Percentiles rank a stretch among this genome's conserved stretches.
Evolutionary conservation across 106 monocot species (phyloP).

Genomic region (Alisma plantagoaquatica): DNA sequence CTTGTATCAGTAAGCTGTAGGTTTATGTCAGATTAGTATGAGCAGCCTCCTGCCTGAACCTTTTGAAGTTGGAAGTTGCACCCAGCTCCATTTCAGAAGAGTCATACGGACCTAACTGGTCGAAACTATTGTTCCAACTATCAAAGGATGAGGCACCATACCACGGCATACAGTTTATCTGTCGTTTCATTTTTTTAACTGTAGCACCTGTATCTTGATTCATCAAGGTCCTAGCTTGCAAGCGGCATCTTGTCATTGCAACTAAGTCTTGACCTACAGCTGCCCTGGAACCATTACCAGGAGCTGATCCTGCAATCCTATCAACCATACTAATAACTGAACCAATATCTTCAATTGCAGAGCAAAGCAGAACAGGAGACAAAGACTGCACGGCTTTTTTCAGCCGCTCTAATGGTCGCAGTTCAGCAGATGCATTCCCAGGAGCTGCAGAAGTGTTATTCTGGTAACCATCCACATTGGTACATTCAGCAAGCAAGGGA

Average conservation of each 20-base stretch:
- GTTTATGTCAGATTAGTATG: too few species aligned
- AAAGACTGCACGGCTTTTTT: conserved; percentile 12
- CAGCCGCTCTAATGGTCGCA: too few species aligned
- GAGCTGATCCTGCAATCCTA: conserved; percentile 16
- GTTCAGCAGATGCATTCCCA: too few species aligned
- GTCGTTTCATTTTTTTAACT: conserved; percentile 19
- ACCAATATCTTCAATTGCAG: conserved; percentile 19
- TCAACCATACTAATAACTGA: conserved; percentile 28
- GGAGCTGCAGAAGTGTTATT: too few species aligned
- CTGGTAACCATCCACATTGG: too few species aligned
- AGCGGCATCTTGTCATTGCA: conserved; percentile 20
- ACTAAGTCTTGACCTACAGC: conserved; percentile 20
- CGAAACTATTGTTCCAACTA: conserved; percentile 11
- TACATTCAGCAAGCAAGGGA: too few species aligned
- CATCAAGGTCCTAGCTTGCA: conserved; percentile 27
- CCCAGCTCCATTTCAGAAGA: conserved; percentile 13
- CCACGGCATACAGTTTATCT: conserved; percentile 13
- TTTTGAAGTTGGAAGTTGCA: conserved; percentile 14
- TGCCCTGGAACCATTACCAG: conserved; percentile 24
- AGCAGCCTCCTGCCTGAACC: too few species aligned
- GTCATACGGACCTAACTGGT: conserved; percentile 1
- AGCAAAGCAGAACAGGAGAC: conserved; percentile 11
- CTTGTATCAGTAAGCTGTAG: too few species aligned
- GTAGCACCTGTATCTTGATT: conserved; percentile 13
- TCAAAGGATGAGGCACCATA: conserved; percentile 14